Conservation (phyloP, 495 filamentous ascomycete genomes). For the Cercophora sp. region DNA sequence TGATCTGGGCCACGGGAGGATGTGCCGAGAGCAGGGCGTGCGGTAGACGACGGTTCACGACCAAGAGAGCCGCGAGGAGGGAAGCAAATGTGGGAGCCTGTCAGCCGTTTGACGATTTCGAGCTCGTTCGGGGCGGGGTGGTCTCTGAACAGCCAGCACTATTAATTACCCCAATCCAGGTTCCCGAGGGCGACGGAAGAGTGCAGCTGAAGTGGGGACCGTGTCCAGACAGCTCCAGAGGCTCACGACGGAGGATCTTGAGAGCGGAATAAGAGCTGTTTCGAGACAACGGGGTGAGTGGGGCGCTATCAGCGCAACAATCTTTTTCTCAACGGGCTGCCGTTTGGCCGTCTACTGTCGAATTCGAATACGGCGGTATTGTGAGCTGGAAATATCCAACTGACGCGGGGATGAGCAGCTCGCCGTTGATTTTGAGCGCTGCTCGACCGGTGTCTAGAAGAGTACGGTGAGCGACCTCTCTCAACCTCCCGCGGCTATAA, state of each 20-base stretch:
- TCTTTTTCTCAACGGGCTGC: background rate
- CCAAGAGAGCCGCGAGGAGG: constrained; percentile 1
- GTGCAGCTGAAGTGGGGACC: constrained; percentile 18
- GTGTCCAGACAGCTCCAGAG: background rate
- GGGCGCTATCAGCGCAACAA: too few relatives aligned
- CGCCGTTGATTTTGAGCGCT: background rate
- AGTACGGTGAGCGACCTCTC: background rate
- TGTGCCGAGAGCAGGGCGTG: background rate
- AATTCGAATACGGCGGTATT: background rate
- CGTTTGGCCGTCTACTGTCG: background rate
- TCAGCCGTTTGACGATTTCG: constrained; percentile 7
- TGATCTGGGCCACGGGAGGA: constrained; percentile 3
- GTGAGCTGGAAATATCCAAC: too few relatives aligned
- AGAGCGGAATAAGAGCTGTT: background rate
- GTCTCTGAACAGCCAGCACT: background rate
- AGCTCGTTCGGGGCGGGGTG: constrained; percentile 3
- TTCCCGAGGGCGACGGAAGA: constrained; percentile 16
- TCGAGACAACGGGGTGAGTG: background rate
- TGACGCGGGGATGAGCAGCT: background rate
- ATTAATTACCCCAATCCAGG: constrained; percentile 9
- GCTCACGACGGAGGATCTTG: background rate
- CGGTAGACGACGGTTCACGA: constrained; percentile 4
- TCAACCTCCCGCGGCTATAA: background rate
- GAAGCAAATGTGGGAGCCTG: background rate
- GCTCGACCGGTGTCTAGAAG: background rate